Evolutionary conservation across 441 rosid genomes (phyloP), one percentile per base, ranked within the genome.

Genomic region (Erodium moschatum): DNA sequence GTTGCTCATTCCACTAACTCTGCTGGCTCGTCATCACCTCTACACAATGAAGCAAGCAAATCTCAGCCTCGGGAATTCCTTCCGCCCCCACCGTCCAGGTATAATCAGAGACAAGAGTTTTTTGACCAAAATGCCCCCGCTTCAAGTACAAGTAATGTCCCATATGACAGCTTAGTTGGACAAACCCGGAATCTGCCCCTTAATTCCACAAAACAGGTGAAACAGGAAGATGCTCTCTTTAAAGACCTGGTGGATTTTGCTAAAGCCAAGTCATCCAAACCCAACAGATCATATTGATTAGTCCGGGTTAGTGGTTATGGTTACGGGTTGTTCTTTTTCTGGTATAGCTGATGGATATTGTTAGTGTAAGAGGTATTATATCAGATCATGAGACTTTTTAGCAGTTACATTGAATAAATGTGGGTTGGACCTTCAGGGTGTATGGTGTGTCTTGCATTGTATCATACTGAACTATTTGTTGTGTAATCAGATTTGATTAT

Each of bases 211-310:
- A 91, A 85, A 73, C 83, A 88, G 71, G 86, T 76, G 9, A 93
- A 91, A 79, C 92, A 87, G 52, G 97, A 94, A 76, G 98, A 94
- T 79, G 92, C 84, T 56, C 92, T 94, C 62, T 94, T 94, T 84
- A 89, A 91, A 78, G 98, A 94, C 80, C 82, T 94, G 56, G 83
- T 94, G 68, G 98, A 94, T 79, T 94, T 94, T 74, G 96, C 98
- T 0, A 94, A 85, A 82, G 81, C 93, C 78, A 94, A 91, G 83
- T 78, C 92, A 18, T 75, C 88, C 77, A 91, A 87, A 71, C 79
- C 91, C 67, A 81, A 78, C 75, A 85, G 83, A 69, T 86, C 93
- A 35, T 84, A 82, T 72, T 88, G 79, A 90, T 66, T 65, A 68
- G 67, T 13, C 48, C 42, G 52, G 70, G 27, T 2, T 15, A 18